phyloP scores from a whole-genome alignment of 2,329 filamentous ascomycete species.

The Exophiala oligosperma region DNA sequence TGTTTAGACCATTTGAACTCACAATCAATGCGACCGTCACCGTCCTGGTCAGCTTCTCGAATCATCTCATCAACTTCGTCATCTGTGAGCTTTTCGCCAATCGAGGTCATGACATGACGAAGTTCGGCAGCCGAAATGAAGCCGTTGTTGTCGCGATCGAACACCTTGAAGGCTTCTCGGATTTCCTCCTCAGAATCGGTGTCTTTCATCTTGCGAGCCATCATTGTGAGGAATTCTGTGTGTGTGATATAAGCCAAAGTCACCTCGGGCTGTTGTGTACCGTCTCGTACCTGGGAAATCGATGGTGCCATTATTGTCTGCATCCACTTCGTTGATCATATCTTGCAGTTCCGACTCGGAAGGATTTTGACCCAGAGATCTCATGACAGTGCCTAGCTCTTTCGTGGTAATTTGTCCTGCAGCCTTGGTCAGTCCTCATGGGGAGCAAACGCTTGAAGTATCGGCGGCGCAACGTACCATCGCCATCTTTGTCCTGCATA shows the following conservation, averaged over 20 bases:
- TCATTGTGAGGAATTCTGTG: slow-evolving; percentile 89
- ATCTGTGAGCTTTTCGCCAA: slow-evolving; percentile 87
- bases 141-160: slow-evolving; percentile 88
- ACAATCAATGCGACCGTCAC: slow-evolving; percentile 88
- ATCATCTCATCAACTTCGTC: slow-evolving; percentile 95
- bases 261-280: not conserved
- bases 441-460: not conserved
- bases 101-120: slow-evolving; percentile 88
- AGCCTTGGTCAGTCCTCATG: not conserved
- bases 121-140: slow-evolving; percentile 88
- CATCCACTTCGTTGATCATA: slow-evolving; percentile 93
- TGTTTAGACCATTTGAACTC: slow-evolving; percentile 38
- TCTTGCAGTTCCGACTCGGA: slow-evolving; percentile 88
- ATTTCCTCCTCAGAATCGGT: slow-evolving; percentile 91
- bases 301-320: slow-evolving; percentile 90
- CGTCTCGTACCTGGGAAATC: slow-evolving; percentile 75
- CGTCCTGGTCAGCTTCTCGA: slow-evolving; percentile 84
- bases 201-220: slow-evolving; percentile 93
- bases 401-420: slow-evolving; percentile 88
- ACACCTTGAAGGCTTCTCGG: slow-evolving; percentile 85
- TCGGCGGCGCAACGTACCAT: slow-evolving; percentile 64
- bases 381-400: slow-evolving; percentile 87
- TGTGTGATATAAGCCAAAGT: slow-evolving; percentile 38
- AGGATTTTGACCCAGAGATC: slow-evolving; percentile 84
- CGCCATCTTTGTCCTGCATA: slow-evolving; percentile 80